Evolutionary conservation across 139 green algal genomes (phyloP).

Genomic region (Tetradesmus lagerheimii): DNA sequence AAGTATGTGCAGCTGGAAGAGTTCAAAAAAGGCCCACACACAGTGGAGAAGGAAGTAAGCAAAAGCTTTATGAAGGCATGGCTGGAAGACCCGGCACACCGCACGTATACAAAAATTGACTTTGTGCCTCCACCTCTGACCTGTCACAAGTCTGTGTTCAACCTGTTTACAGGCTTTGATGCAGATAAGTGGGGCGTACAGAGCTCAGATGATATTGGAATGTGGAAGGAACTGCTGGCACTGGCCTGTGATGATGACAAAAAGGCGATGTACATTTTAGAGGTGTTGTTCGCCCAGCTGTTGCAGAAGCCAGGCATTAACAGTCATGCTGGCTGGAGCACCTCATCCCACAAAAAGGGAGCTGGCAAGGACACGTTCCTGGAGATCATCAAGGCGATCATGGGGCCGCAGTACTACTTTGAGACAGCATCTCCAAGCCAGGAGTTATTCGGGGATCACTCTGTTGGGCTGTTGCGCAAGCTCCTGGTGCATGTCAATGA

Average conservation of each 20-base stretch:
- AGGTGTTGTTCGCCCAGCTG: neutral
- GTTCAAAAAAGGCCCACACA: too few relatives aligned
- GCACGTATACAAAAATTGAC: too few relatives aligned
- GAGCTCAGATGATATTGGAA: neutral
- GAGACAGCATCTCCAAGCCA: neutral
- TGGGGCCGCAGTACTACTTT: neutral
- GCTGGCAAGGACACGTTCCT: neutral
- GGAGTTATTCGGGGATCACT: neutral
- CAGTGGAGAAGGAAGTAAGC: too few relatives aligned
- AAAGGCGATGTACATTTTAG: neutral
- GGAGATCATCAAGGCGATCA: neutral
- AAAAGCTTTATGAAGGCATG: too few relatives aligned
- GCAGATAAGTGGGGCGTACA: neutral
- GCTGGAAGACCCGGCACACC: too few relatives aligned
- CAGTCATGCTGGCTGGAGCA: neutral
- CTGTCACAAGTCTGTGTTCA: too few relatives aligned
- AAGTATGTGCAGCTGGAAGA: too few relatives aligned
- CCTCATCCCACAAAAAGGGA: neutral
- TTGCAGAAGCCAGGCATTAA: neutral
- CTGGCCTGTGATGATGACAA: neutral
- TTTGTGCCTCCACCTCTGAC: too few relatives aligned
- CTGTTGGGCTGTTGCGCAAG: neutral
- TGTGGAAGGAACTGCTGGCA: neutral
- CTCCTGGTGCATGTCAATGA: conserved; percentile 1
- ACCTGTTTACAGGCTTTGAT: neutral